These are phyloP conservation scores for Chaetomidium leptoderma DNA, from an alignment of 495 filamentous ascomycete genomes.

Conservation along the genomic window DNA sequence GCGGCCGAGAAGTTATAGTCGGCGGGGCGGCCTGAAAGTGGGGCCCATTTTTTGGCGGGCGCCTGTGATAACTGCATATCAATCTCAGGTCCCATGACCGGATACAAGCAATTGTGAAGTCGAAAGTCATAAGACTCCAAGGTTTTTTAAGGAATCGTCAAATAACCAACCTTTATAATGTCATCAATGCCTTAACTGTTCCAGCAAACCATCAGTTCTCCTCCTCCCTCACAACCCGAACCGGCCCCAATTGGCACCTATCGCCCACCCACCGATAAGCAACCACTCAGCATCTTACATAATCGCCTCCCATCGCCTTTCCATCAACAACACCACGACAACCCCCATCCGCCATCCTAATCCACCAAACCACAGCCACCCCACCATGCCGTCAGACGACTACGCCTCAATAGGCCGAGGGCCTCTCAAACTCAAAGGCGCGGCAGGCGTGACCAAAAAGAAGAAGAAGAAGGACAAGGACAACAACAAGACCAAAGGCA, in stretches of 20 bases:
- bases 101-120: too few species aligned
- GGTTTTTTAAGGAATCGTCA: too few species aligned
- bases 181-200: too few species aligned
- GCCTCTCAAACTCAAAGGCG: conserved; percentile 77
- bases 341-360: neutral
- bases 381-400: conserved; percentile 58
- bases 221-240: too few species aligned
- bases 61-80: too few species aligned
- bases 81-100: too few species aligned
- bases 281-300: too few species aligned
- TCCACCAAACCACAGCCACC: neutral
- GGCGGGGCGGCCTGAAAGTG: neutral
- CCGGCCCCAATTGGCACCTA: too few species aligned
- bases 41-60: neutral
- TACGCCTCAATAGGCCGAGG: conserved; percentile 63
- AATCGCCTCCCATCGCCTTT: too few species aligned
- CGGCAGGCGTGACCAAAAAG: conserved; percentile 57
- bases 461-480: conserved; percentile 52
- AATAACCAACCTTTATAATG: too few species aligned
- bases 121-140: too few species aligned
- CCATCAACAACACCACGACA: conserved; percentile 1
- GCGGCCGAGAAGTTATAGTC: conserved; percentile 6
- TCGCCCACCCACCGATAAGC: neutral
- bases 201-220: too few species aligned
- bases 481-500: neutral